Evolutionary conservation across 2,329 filamentous ascomycete genomes (phyloP), one percentile per base, ranked within the genome.

Genomic region (Pseudogymnoascus sp.): DNA sequence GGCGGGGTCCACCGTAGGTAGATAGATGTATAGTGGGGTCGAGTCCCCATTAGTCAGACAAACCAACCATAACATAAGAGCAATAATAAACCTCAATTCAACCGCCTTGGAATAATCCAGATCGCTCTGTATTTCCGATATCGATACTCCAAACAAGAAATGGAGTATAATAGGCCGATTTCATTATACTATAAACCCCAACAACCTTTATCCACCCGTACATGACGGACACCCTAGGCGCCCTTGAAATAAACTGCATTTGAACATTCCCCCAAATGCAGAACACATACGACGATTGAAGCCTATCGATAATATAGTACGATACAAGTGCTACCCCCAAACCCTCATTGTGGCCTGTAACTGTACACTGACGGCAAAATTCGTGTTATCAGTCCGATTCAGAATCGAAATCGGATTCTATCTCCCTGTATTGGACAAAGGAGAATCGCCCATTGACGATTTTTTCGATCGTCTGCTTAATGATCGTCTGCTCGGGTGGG

Each of bases 361-460:
- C 50, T 35, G 16, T 14, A 56, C 29, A 19, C 50, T 33, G 50
- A 10, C 29, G 29, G 29, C 10, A 56, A 33, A 10, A 2, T 35
- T 35, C 50, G 14, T 56, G 10, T 35, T 56, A 14, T 35, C 16
- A 73, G 61, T 72, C 71, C 8, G 71, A 73, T 24, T 69, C 67
- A 10, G 66, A 65, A 47, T 69, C 67, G 10, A 65, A 70, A n/a
- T 70, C 69, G 1, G 67, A 67, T 61, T 70, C 70, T 1, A 53
- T 59, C 16, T 74, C 72, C 60, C 72, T 69, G 26, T 67, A 69
- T 8, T 71, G 62, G 19, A 68, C 66, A 44, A 73, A 76, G 7
- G 74, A 72, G 59, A 76, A 76, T 50, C 69, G 71, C 6, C 74
- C 74, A 66, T 71, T 70, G 7, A 74, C 69, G 31, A 68, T 71